phyloP scores from a whole-genome alignment of 495 filamentous ascomycete genomes.

The Podospora pseudoanserina region DNA sequence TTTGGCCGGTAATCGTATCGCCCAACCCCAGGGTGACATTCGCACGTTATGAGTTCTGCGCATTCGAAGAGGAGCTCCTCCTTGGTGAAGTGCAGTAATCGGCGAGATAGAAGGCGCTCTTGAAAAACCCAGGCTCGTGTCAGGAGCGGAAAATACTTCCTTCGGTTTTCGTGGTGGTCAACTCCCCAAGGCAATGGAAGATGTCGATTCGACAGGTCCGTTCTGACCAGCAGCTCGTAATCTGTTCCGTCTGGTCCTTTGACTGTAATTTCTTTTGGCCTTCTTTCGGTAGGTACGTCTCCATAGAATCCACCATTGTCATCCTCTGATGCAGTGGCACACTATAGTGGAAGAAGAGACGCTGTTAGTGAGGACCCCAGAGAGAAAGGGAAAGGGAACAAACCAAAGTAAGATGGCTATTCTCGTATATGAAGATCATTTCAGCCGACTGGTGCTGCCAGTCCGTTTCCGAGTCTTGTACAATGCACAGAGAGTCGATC shows the following conservation, averaged over 20 bases:
- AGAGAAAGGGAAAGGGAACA: not conserved
- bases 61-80: not conserved
- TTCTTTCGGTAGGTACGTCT: not conserved
- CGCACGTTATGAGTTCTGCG: not conserved
- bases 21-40: not conserved
- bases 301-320: not conserved
- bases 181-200: not conserved
- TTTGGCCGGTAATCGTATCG: not conserved
- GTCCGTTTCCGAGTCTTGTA: not conserved
- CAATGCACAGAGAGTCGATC: slow-evolving; percentile 4
- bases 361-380: not conserved
- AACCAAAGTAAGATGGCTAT: not conserved
- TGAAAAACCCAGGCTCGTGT: slow-evolving; percentile 5
- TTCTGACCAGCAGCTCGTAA: not conserved
- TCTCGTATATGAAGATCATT: slow-evolving; percentile 2
- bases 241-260: not conserved
- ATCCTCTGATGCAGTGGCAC: not conserved
- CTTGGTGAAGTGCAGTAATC: slow-evolving; percentile 1
- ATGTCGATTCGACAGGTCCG: not conserved
- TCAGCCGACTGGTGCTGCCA: not conserved
- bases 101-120: not conserved
- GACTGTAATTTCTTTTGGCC: not conserved
- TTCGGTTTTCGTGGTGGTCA: not conserved
- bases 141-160: not conserved
- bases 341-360: not conserved